These are phyloP conservation scores for Boletus sp. DNA, from an alignment of 768 basidiomycete species.

Conservation along the genomic window DNA sequence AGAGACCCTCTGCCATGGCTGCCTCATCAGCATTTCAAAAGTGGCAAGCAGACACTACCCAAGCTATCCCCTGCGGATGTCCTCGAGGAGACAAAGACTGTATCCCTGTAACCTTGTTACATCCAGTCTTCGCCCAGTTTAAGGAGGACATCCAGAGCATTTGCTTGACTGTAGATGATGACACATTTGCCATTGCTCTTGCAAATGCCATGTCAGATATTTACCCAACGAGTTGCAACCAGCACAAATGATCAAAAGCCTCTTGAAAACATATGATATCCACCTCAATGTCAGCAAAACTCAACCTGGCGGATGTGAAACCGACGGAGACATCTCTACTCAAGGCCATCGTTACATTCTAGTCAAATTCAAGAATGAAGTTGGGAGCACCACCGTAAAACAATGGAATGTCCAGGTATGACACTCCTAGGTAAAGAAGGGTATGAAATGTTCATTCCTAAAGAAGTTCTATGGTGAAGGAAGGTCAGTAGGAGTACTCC, in stretches of 20 bases:
- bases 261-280: too few species aligned
- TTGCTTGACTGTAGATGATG: background rate
- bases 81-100: background rate
- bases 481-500: too few species aligned
- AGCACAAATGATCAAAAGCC: too few species aligned
- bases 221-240: background rate
- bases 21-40: background rate
- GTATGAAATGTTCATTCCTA: too few species aligned
- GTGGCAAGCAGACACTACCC: background rate
- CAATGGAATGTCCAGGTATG: too few species aligned
- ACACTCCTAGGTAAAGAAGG: too few species aligned
- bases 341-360: slow-evolving; percentile 5
- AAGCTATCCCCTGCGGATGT: background rate
- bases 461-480: too few species aligned
- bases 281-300: too few species aligned
- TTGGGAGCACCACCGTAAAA: too few species aligned
- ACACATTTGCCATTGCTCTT: background rate
- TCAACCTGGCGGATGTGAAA: background rate
- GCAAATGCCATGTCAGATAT: background rate
- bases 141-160: background rate
- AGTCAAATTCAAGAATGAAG: slow-evolving; percentile 22
- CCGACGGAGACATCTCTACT: background rate
- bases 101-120: background rate
- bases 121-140: background rate
- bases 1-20: background rate